Evolutionary conservation across 768 basidiomycete species (phyloP).

Genomic region (Gymnopilus junonius): DNA sequence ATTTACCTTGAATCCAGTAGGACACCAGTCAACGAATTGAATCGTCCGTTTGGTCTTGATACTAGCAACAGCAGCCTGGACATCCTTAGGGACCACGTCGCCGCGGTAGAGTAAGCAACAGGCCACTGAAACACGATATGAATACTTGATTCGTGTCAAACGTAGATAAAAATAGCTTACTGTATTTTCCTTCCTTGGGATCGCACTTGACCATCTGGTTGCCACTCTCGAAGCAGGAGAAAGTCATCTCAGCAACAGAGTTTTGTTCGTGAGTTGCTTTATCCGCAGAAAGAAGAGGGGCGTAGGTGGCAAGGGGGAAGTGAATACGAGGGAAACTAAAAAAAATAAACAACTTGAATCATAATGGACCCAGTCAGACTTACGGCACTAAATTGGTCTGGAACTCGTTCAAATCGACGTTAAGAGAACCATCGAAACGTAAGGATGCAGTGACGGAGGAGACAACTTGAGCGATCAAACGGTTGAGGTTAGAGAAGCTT

Average conservation of each 20-base stretch:
- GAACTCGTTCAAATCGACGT: conserved; percentile 98
- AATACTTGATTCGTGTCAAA: background rate
- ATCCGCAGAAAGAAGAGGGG: conserved; percentile 91
- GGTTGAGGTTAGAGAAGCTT: conserved; percentile 91
- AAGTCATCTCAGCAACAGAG: conserved; percentile 97
- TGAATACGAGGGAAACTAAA: conserved; percentile 94
- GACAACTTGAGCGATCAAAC: conserved; percentile 96
- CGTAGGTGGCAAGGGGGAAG: conserved; percentile 96
- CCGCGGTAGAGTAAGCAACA: conserved; percentile 92
- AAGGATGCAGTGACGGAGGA: conserved; percentile 97
- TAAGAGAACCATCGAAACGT: conserved; percentile 95
- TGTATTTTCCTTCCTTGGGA: conserved; percentile 98
- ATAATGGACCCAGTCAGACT: conserved; percentile 34
- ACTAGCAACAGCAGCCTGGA: conserved; percentile 86
- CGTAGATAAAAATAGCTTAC: conserved; percentile 45
- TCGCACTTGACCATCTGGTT: conserved; percentile 97
- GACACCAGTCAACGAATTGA: conserved; percentile 98
- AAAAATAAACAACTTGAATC: conserved; percentile 3
- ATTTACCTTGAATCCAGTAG: conserved; percentile 86
- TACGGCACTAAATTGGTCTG: conserved; percentile 98
- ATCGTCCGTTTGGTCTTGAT: conserved; percentile 98
- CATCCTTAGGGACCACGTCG: conserved; percentile 96
- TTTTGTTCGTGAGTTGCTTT: conserved; percentile 97
- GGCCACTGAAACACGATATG: conserved; percentile 59
- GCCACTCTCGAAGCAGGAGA: conserved; percentile 94